phyloP scores from a whole-genome alignment of 306 rosid species.

The Herpetospermum pedunculosum region DNA sequence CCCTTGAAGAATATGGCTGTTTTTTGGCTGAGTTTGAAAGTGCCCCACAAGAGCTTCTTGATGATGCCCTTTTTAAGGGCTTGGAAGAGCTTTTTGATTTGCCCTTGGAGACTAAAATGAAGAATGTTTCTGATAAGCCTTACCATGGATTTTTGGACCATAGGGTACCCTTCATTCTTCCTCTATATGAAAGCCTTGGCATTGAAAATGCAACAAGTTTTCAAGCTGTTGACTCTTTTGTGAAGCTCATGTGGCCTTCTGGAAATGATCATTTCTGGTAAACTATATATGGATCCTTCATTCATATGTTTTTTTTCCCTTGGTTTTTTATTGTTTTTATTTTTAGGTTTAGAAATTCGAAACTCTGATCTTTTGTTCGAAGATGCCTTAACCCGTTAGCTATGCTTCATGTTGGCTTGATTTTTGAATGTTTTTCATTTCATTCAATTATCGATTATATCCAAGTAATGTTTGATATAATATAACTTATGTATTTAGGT shows the following conservation, averaged over 20 bases:
- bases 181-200: conserved; percentile 18
- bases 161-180: not conserved
- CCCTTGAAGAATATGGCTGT: conserved; percentile 28
- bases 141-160: conserved; percentile 6
- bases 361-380: too few species aligned
- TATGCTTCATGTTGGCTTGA: too few species aligned
- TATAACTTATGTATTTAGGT: too few species aligned
- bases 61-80: not conserved
- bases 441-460: not conserved
- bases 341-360: too few species aligned
- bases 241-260: conserved; percentile 21
- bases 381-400: too few species aligned
- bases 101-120: conserved; percentile 13
- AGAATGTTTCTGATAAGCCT: conserved; percentile 14
- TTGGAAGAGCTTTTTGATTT: conserved; percentile 17
- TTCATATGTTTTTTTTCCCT: not conserved
- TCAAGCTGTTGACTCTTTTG: conserved; percentile 1
- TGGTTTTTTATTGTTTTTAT: too few species aligned
- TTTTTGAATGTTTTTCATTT: not conserved
- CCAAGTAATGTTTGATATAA: not conserved
- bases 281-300: not conserved
- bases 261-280: conserved; percentile 22
- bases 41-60: conserved; percentile 3
- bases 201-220: conserved; percentile 1
- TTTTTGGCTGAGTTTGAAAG: conserved; percentile 10